phyloP scores from a whole-genome alignment of 768 basidiomycete species.

The Lactarius indigo region DNA sequence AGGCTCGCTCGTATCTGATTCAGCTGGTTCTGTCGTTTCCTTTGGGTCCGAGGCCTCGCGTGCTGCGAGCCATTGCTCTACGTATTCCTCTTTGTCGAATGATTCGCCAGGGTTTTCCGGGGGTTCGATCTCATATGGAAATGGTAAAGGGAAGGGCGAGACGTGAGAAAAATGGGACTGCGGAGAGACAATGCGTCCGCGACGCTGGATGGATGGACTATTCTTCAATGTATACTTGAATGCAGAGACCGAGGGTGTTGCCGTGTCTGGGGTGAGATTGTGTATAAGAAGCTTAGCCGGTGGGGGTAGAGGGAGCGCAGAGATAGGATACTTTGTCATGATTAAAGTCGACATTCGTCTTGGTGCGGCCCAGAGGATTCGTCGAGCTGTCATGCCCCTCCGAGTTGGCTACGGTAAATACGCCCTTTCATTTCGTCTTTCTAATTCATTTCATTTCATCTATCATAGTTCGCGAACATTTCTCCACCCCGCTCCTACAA shows the following conservation, averaged over 20 bases:
- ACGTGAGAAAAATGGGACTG: slow-evolving; percentile 76
- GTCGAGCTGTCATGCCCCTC: slow-evolving; percentile 23
- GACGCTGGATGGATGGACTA: slow-evolving; percentile 65
- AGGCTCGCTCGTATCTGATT: slow-evolving; percentile 30
- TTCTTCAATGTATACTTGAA: slow-evolving; percentile 51
- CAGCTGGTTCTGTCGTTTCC: slow-evolving; percentile 26
- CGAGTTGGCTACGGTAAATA: slow-evolving; percentile 30
- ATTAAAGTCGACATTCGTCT: slow-evolving; percentile 23
- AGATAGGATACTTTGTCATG: slow-evolving; percentile 40
- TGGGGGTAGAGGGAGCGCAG: slow-evolving; percentile 51
- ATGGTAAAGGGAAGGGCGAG: slow-evolving; percentile 75
- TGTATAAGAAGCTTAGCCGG: slow-evolving; percentile 39
- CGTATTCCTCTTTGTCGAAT: slow-evolving; percentile 54
- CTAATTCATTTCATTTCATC: background rate
- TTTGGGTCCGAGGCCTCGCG: slow-evolving; percentile 53
- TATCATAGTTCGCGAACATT: slow-evolving; percentile 87
- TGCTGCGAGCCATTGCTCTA: slow-evolving; percentile 73
- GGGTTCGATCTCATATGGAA: slow-evolving; percentile 73
- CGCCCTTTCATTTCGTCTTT: background rate
- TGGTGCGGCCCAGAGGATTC: background rate
- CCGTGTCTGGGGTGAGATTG: slow-evolving; percentile 57
- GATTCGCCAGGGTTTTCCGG: slow-evolving; percentile 46
- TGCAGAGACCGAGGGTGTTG: slow-evolving; percentile 46
- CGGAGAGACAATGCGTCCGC: slow-evolving; percentile 55
- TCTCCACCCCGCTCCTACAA: slow-evolving; percentile 88